These are phyloP conservation scores for Luffa aegyptiaca DNA, from an alignment of 306 rosid genomes.

Conservation along the genomic window DNA sequence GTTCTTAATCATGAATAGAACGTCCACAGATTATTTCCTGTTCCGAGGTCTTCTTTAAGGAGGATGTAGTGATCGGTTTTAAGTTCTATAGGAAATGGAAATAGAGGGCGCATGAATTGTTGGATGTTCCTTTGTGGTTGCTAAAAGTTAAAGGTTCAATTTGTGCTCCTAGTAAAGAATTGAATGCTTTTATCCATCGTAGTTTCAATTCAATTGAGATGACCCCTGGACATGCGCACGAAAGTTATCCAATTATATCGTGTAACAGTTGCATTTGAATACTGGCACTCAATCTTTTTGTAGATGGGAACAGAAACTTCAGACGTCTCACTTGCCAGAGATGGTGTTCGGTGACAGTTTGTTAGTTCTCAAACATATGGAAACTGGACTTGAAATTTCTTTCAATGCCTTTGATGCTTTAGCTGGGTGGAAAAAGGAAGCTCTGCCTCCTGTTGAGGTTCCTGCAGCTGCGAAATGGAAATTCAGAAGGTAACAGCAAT, in stretches of 20 bases:
- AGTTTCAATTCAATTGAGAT: background rate
- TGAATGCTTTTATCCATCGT: background rate
- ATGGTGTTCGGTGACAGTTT: slow-evolving; percentile 89
- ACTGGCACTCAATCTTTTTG: slow-evolving; percentile 8
- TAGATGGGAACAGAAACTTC: slow-evolving; percentile 87
- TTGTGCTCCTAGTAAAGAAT: background rate
- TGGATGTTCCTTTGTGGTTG: background rate
- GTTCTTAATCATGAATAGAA: background rate
- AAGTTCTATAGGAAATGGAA: background rate
- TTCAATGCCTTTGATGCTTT: slow-evolving; percentile 94
- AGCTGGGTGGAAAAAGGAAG: slow-evolving; percentile 88
- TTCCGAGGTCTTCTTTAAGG: background rate
- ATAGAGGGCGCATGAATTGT: background rate
- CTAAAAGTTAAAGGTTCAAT: background rate
- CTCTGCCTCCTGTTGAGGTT: slow-evolving; percentile 90
- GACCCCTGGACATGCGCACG: background rate
- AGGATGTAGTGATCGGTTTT: background rate
- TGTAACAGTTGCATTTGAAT: background rate
- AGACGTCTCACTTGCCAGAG: slow-evolving; percentile 83
- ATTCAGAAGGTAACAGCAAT: slow-evolving; percentile 50
- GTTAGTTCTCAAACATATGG: slow-evolving; percentile 53
- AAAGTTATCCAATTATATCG: background rate
- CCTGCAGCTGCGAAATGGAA: slow-evolving; percentile 99
- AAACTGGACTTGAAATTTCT: slow-evolving; percentile 58
- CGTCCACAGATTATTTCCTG: background rate